These are phyloP conservation scores for Manihot esculenta DNA, from an alignment of 441 rosid species.

Conservation along the genomic window DNA sequence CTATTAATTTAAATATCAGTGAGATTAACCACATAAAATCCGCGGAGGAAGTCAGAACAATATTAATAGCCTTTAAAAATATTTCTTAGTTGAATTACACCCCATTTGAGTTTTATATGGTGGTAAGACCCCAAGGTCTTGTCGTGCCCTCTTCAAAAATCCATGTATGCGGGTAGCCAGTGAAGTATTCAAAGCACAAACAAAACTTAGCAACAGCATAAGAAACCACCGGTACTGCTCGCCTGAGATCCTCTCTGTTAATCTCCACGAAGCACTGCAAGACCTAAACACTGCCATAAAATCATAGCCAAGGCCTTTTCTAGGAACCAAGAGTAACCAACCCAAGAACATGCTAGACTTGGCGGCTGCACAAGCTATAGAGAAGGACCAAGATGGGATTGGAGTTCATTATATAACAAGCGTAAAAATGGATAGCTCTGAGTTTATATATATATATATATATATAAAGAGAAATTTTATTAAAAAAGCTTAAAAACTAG, in stretches of 20 bases:
- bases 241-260: slow-evolving; percentile 66
- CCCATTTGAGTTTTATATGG: background rate
- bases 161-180: slow-evolving; percentile 63
- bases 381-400: slow-evolving; percentile 22
- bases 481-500: too few species aligned
- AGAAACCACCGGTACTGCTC: slow-evolving; percentile 68
- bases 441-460: too few species aligned
- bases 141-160: slow-evolving; percentile 67
- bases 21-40: too few species aligned
- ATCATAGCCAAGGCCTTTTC: slow-evolving; percentile 76
- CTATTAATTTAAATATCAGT: too few species aligned
- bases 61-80: too few species aligned
- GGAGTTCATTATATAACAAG: slow-evolving; percentile 48
- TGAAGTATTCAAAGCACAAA: slow-evolving; percentile 65
- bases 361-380: slow-evolving; percentile 46
- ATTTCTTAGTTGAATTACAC: background rate
- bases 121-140: slow-evolving; percentile 50
- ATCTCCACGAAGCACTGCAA: slow-evolving; percentile 68
- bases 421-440: slow-evolving; percentile 53
- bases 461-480: too few species aligned
- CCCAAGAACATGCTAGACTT: slow-evolving; percentile 48
- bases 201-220: slow-evolving; percentile 62
- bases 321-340: slow-evolving; percentile 49
- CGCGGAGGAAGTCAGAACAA: too few species aligned
- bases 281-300: slow-evolving; percentile 71